Evolutionary conservation across 2,329 filamentous ascomycete genomes (phyloP), one percentile per base, ranked within the genome.

Genomic region (Nigrospora sphaerica): DNA sequence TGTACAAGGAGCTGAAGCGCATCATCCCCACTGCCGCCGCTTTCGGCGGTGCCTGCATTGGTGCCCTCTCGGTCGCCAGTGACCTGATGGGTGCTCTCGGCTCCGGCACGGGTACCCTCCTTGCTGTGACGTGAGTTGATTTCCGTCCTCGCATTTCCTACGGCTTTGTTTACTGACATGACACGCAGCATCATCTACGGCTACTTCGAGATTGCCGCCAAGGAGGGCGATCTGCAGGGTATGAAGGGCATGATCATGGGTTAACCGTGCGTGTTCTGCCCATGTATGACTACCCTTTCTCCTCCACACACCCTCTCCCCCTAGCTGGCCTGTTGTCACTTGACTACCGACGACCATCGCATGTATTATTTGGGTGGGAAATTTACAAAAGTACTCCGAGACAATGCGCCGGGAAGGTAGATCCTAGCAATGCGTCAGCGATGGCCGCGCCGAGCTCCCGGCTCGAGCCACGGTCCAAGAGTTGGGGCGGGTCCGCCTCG

Each of bases 1-100:
- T 98, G 93, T 98, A 98, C 83, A 95, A 95, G 80, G 93, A 98
- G 75, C 83, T 98, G 55, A 98, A 98, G 87, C 87, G 93, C 63
- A 93, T 98, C 62, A 98, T 98, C 56, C 95, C 93, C 54, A 97
- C 93, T 50, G 95, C 93, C 52, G 93, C 93, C 55, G 93, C 95
- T 61, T 98, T 98, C 57, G 93, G 95, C 71, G 93, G 93, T 79
- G 93, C 93, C 57, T 97, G 92, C 78, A 98, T 98, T 75, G 93
- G 93, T 76, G 92, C 88, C 58, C 83, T 98, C 54, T 97, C 92
- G 44, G 92, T 98, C 62, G 84, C 87, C 62, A 95, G 88, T 67
- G 93, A 98, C 71, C 84, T 98, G 54, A 83, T 97, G 70, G 93
- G 93, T 59, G 93, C 95, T 63, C 81, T 98, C 44, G 93, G 93